These are phyloP conservation scores for Colletotrichum spaethianum DNA, from an alignment of 2,329 filamentous ascomycete genomes.

Conservation along the genomic window DNA sequence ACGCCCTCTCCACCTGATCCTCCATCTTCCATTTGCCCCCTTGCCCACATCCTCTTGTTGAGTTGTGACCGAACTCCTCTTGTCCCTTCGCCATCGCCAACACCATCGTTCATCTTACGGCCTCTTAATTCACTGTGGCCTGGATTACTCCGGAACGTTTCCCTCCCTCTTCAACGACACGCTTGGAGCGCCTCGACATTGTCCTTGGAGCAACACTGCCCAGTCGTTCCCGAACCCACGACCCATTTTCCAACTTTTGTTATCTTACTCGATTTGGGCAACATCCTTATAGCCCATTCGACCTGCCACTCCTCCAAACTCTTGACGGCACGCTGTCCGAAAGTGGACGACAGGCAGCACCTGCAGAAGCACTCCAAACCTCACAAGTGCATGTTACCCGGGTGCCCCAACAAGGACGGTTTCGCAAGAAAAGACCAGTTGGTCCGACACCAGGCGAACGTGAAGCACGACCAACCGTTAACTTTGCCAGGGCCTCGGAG, in stretches of 20 bases:
- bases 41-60: constrained; percentile 26
- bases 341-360: constrained; percentile 52
- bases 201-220: constrained; percentile 2
- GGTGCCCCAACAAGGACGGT: constrained; percentile 58
- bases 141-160: constrained; percentile 17
- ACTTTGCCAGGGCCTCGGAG: constrained; percentile 19
- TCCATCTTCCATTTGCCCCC: constrained; percentile 26
- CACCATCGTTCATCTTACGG: not conserved
- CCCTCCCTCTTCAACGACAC: constrained; percentile 32
- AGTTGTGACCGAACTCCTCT: constrained; percentile 29
- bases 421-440: constrained; percentile 59
- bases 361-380: constrained; percentile 60
- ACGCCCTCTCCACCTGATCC: constrained; percentile 35
- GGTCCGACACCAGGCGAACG: constrained; percentile 57
- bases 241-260: not conserved
- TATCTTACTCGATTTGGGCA: not conserved
- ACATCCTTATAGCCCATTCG: not conserved
- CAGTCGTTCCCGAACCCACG: not conserved
- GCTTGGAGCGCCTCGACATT: constrained; percentile 24
- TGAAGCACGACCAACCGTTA: constrained; percentile 50
- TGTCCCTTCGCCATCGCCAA: constrained; percentile 1
- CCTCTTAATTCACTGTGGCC: constrained; percentile 3
- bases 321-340: not conserved
- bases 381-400: constrained; percentile 55
- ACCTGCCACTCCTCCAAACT: not conserved